Evolutionary conservation across 2,329 filamentous ascomycete species (phyloP).

Genomic region (Colletotrichum scovillei): DNA sequence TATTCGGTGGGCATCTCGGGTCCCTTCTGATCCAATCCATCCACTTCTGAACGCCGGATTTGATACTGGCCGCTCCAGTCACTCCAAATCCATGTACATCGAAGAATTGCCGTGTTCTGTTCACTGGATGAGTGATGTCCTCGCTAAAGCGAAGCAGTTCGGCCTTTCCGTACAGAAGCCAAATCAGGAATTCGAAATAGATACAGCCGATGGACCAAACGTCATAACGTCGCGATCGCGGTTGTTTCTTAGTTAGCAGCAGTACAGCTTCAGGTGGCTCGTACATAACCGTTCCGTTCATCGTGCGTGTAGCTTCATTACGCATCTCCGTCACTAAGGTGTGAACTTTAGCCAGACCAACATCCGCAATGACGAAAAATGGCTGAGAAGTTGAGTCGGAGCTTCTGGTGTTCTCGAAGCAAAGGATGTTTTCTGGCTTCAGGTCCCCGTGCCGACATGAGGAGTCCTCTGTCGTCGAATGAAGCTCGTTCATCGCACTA

Average conservation of each 20-base stretch:
- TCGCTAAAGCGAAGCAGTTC: neutral
- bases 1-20: neutral
- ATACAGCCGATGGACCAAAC: slow-evolving; percentile 47
- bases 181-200: slow-evolving; percentile 43
- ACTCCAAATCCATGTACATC: neutral
- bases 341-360: slow-evolving; percentile 6
- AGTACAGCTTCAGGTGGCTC: slow-evolving; percentile 16
- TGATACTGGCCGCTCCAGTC: neutral
- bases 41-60: neutral
- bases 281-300: slow-evolving; percentile 1
- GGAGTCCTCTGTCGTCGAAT: neutral
- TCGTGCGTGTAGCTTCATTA: neutral
- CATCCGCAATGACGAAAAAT: slow-evolving; percentile 8
- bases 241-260: neutral
- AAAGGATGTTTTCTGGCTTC: slow-evolving; percentile 28
- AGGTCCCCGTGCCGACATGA: slow-evolving; percentile 9
- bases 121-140: neutral
- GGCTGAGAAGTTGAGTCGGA: neutral
- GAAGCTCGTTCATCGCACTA: neutral
- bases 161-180: slow-evolving; percentile 40
- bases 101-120: slow-evolving; percentile 1
- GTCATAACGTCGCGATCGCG: slow-evolving; percentile 42
- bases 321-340: neutral
- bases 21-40: slow-evolving; percentile 1
- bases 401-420: neutral